These are phyloP conservation scores for Claviceps lovelessii DNA, from an alignment of 2,329 filamentous ascomycete species.

Conservation along the genomic window DNA sequence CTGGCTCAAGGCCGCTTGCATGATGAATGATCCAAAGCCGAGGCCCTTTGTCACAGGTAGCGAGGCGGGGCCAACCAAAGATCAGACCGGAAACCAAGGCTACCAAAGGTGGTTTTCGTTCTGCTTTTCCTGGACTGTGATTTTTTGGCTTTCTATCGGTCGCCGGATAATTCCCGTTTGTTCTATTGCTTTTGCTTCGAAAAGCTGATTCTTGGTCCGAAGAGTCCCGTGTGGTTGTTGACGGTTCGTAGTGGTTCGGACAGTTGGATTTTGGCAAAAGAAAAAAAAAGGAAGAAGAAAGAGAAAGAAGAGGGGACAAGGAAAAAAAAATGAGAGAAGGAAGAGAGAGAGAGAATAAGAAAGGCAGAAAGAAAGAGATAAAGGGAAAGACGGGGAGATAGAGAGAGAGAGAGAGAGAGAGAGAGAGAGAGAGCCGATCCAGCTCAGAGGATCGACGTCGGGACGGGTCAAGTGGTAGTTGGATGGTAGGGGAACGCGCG, in stretches of 20 bases:
- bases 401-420: not conserved
- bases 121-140: not conserved
- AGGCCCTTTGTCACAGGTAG: conserved; percentile 5
- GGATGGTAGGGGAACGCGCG: not conserved
- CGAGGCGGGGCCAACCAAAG: conserved; percentile 1
- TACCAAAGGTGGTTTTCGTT: not conserved
- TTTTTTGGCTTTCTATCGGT: not conserved
- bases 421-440: not conserved
- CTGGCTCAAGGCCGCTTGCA: conserved; percentile 26
- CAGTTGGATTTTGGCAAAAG: not conserved
- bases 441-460: not conserved
- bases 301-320: not conserved
- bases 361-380: not conserved
- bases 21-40: conserved; percentile 16
- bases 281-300: not conserved
- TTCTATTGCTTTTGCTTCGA: not conserved
- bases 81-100: not conserved
- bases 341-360: no score
- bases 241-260: not conserved
- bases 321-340: no score
- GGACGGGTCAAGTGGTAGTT: not conserved
- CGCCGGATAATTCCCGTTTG: not conserved
- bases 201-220: not conserved
- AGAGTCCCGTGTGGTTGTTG: not conserved
- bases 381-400: no score